Evolutionary conservation across 2,329 filamentous ascomycete species (phyloP).

Genomic region (Neofusicoccum ribis): DNA sequence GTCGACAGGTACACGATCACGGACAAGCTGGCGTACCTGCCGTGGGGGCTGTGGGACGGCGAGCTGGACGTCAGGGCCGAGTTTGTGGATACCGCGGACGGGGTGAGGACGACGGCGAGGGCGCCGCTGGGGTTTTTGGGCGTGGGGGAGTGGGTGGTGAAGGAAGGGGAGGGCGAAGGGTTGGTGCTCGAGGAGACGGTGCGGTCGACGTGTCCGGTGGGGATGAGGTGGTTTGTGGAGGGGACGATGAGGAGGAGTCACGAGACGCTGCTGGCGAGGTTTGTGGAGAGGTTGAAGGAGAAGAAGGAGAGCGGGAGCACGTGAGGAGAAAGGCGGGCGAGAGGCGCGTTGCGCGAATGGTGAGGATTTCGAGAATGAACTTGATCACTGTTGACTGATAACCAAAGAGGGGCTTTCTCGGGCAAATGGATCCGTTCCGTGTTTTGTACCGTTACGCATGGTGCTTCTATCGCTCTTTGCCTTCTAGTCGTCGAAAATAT

Average conservation of each 20-base stretch:
- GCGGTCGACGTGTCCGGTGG: not conserved
- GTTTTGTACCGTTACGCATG: no score
- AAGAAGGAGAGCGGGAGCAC: not conserved
- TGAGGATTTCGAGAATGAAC: no score
- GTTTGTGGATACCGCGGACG: not conserved
- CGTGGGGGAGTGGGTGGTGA: not conserved
- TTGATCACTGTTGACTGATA: no score
- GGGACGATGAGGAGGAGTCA: slow-evolving; percentile 14
- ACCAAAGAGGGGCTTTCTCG: no score
- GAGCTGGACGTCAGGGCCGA: not conserved
- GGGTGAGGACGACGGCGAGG: not conserved
- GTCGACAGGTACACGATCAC: not conserved
- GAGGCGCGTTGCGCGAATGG: no score
- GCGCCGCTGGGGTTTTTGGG: slow-evolving; percentile 12
- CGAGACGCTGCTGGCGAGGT: not conserved
- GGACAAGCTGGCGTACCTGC: not conserved
- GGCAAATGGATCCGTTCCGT: no score
- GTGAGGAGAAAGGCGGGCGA: no score
- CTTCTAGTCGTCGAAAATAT: no score
- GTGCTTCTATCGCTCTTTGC: no score
- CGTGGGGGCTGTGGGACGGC: not conserved
- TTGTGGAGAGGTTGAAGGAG: slow-evolving; percentile 11
- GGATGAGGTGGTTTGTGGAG: slow-evolving; percentile 9
- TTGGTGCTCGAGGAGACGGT: not conserved
- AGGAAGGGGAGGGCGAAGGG: not conserved